Evolutionary conservation across 805 yeast genomes (phyloP).

Genomic region (Teunomyces funiuensis): DNA sequence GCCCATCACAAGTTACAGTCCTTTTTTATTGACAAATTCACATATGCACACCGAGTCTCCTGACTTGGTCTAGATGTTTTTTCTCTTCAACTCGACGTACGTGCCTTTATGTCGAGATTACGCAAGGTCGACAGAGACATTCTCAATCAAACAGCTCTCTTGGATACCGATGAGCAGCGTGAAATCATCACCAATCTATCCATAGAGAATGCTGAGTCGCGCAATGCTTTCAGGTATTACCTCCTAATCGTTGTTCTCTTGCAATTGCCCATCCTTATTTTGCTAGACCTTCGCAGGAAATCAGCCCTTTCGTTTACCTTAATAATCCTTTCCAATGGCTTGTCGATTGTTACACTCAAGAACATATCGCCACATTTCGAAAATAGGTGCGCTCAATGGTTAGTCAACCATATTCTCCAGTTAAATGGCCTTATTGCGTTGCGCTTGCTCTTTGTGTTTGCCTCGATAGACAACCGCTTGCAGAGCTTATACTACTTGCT

Average conservation of each 20-base stretch:
- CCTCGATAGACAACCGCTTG: constrained; percentile 1
- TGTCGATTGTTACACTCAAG: neutral
- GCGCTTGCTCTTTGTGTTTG: neutral
- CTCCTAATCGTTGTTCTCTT: constrained; percentile 13
- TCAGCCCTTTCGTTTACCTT: constrained; percentile 3
- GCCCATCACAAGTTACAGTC: too few species aligned
- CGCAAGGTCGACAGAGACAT: constrained; percentile 22
- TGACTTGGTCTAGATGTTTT: too few species aligned
- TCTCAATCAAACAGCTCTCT: constrained; percentile 16
- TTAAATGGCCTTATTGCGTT: neutral
- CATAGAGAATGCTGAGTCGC: constrained; percentile 14
- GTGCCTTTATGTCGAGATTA: constrained; percentile 23
- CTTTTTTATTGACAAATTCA: too few species aligned
- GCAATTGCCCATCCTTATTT: constrained; percentile 17
- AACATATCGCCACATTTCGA: neutral
- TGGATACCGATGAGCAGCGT: constrained; percentile 26
- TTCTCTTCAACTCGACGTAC: too few species aligned
- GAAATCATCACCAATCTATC: constrained; percentile 16
- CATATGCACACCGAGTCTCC: too few species aligned
- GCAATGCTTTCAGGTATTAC: constrained; percentile 8
- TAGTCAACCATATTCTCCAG: neutral
- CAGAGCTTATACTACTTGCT: constrained; percentile 13
- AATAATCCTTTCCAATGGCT: constrained; percentile 3
- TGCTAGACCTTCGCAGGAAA: constrained; percentile 10
- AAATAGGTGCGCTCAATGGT: neutral